A percentile compares a stretch with the other conserved stretches of the same genome.
These are phyloP conservation scores for Pulveroboletus ravenelii DNA, from an alignment of 768 basidiomycete genomes.

Conservation along the genomic window DNA sequence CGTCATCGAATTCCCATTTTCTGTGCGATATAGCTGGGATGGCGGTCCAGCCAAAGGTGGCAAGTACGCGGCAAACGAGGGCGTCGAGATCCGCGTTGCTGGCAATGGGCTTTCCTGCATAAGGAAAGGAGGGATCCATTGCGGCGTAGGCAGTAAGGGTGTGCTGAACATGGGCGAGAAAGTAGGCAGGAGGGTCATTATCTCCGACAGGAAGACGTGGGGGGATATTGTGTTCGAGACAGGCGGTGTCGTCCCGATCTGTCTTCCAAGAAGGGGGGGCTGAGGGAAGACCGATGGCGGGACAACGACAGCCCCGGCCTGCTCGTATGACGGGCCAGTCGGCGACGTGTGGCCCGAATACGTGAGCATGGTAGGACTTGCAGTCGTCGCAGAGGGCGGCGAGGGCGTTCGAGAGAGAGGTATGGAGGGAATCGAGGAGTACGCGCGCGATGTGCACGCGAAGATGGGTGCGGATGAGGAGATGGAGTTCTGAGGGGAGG, in stretches of 20 bases:
- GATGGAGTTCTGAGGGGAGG: constrained; percentile 51
- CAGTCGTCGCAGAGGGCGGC: constrained; percentile 44
- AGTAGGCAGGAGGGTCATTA: constrained; percentile 30
- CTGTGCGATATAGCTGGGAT: constrained; percentile 11
- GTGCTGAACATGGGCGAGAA: constrained; percentile 35
- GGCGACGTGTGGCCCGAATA: constrained; percentile 49
- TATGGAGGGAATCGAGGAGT: constrained; percentile 39
- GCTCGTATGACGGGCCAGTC: constrained; percentile 49
- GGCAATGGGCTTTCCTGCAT: constrained; percentile 19
- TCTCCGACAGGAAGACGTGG: constrained; percentile 32
- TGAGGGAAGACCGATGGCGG: constrained; percentile 20
- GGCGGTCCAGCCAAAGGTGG: constrained; percentile 39
- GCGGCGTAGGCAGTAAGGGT: constrained; percentile 48
- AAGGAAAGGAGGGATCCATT: constrained; percentile 30
- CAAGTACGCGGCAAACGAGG: constrained; percentile 38
- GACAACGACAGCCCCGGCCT: constrained; percentile 45
- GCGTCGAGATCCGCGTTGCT: constrained; percentile 38
- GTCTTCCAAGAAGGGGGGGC: constrained; percentile 5
- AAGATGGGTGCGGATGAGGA: constrained; percentile 47
- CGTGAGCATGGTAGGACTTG: constrained; percentile 47
- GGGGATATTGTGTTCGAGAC: constrained; percentile 17
- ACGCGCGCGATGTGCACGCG: constrained; percentile 39
- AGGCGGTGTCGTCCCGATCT: constrained; percentile 5
- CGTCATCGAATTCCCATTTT: constrained; percentile 28
- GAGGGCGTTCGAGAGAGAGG: constrained; percentile 33